A percentile compares a stretch with the other conserved stretches of the same genome.
Conservation (phyloP, 179 eudicot genomes). For the Dionaea muscipula region DNA sequence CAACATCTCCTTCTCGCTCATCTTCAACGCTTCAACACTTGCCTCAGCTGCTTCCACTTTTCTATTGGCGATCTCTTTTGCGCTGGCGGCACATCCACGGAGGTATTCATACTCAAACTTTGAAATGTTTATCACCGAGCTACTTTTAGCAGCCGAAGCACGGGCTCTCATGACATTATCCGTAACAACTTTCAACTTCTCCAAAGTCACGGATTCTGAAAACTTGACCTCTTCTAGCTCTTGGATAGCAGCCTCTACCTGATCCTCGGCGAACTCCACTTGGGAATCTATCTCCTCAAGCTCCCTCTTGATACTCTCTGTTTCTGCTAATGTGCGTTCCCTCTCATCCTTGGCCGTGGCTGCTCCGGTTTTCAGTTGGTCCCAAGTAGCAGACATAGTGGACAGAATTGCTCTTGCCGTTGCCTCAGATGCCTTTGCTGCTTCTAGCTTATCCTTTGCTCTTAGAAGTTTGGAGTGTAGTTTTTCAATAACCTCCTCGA, state of each 20-base stretch:
- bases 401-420: slow-evolving; percentile 32
- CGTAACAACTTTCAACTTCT: slow-evolving; percentile 31
- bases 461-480: slow-evolving; percentile 55
- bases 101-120: slow-evolving; percentile 77
- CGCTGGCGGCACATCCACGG: background rate
- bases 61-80: background rate
- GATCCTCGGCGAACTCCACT: slow-evolving; percentile 35
- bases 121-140: slow-evolving; percentile 55
- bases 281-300: slow-evolving; percentile 33
- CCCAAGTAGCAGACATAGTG: slow-evolving; percentile 32
- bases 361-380: slow-evolving; percentile 34
- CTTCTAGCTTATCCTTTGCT: slow-evolving; percentile 22
- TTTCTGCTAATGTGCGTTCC: slow-evolving; percentile 30
- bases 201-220: slow-evolving; percentile 53
- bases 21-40: slow-evolving; percentile 62
- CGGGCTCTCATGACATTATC: slow-evolving; percentile 22
- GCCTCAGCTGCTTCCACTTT: slow-evolving; percentile 56
- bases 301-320: slow-evolving; percentile 24
- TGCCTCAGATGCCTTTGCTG: slow-evolving; percentile 24
- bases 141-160: slow-evolving; percentile 11
- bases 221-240: slow-evolving; percentile 48
- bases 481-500: slow-evolving; percentile 30
- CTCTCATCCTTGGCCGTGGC: slow-evolving; percentile 37
- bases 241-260: slow-evolving; percentile 28
- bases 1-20: slow-evolving; percentile 51